Evolutionary conservation across 257 asterid genomes (phyloP).

Genomic region (Przewalskia tangutica): DNA sequence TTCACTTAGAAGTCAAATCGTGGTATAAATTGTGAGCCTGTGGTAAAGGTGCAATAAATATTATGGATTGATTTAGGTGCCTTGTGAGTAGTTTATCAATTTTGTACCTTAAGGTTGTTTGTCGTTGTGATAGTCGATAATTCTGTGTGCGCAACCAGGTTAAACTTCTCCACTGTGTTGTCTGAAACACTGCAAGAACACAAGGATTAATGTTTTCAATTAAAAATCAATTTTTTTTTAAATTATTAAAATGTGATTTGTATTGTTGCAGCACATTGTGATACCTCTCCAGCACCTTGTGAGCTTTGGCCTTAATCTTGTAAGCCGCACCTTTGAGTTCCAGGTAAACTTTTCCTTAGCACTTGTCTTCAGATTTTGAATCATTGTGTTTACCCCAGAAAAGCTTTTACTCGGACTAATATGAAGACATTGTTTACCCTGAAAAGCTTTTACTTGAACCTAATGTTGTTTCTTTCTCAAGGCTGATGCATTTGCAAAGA

Average conservation of each 20-base stretch:
- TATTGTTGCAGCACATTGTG: constrained; percentile 77
- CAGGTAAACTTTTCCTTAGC: constrained; percentile 48
- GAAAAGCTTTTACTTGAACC: neutral
- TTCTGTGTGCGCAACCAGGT: neutral
- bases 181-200: neutral
- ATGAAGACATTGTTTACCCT: too few relatives aligned
- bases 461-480: constrained; percentile 14
- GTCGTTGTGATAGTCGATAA: neutral
- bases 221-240: neutral
- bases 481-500: constrained; percentile 97
- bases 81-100: neutral
- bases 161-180: neutral
- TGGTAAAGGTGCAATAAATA: neutral
- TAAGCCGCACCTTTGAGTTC: constrained; percentile 91
- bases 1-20: neutral
- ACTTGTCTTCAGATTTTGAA: neutral
- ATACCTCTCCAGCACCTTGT: constrained; percentile 90
- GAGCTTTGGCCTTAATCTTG: constrained; percentile 79
- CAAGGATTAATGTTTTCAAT: neutral
- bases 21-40: neutral
- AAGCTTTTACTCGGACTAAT: too few relatives aligned
- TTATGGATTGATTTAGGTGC: too few relatives aligned
- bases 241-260: neutral
- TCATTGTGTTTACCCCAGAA: neutral
- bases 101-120: neutral